Percentiles rank a stretch among this genome's conserved stretches.
Conservation (phyloP, 345 rosid genomes). For the Euphorbia tirucalli region DNA sequence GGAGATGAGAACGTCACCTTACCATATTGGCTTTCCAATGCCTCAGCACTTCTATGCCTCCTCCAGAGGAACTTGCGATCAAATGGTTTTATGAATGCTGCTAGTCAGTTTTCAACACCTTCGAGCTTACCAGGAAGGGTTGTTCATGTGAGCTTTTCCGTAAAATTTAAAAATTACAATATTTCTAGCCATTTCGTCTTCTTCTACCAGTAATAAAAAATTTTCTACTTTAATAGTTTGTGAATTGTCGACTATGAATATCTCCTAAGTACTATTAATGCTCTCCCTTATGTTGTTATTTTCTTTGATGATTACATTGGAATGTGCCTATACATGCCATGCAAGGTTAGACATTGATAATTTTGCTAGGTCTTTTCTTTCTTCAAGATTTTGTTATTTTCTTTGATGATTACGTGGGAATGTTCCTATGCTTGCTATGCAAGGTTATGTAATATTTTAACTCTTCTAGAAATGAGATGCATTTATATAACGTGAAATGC, state of each 20-base stretch:
- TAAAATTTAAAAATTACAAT: neutral
- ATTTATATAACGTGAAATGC: neutral
- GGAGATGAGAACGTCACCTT: conserved; percentile 63
- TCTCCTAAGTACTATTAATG: neutral
- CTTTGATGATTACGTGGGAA: neutral
- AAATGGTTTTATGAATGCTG: conserved; percentile 62
- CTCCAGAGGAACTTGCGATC: conserved; percentile 83
- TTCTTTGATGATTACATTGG: neutral
- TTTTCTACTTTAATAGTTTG: too few species aligned
- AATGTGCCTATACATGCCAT: neutral
- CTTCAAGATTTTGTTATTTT: neutral
- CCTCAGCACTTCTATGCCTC: conserved; percentile 95
- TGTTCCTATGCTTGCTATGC: neutral
- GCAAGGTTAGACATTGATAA: too few species aligned
- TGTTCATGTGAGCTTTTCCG: conserved; percentile 50
- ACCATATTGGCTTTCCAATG: conserved; percentile 92
- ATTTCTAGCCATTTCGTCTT: neutral
- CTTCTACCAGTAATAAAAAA: neutral
- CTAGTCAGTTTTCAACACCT: conserved; percentile 53
- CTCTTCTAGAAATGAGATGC: neutral
- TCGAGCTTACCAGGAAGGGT: conserved; percentile 64
- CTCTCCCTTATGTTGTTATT: neutral
- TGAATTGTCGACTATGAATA: neutral
- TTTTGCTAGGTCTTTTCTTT: too few species aligned
- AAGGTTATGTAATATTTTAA: neutral